Evolutionary conservation across 179 eudicot genomes (phyloP).

Genomic region (Camellia oleifera): DNA sequence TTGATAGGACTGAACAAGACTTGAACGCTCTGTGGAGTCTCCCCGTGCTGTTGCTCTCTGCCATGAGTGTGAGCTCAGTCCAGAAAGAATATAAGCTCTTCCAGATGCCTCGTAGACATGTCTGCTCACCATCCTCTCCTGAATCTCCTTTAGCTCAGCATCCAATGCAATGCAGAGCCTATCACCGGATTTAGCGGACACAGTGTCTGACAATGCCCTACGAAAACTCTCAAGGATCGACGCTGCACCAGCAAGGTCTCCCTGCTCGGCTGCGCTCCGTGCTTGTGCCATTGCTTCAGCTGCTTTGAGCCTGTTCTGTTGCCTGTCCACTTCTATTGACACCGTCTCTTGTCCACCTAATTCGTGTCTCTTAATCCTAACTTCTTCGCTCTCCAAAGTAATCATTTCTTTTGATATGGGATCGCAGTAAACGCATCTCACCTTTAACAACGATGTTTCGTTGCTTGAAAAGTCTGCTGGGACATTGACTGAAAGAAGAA

Average conservation of each 20-base stretch:
- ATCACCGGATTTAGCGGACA: constrained; percentile 51
- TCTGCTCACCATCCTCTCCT: constrained; percentile 65
- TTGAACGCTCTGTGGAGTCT: constrained; percentile 60
- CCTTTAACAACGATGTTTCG: too few relatives aligned
- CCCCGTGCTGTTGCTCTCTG: constrained; percentile 87
- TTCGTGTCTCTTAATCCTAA: constrained; percentile 49
- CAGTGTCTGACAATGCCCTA: background rate
- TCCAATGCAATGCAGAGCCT: constrained; percentile 55
- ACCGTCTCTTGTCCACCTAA: constrained; percentile 2
- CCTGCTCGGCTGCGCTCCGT: constrained; percentile 52
- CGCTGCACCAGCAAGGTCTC: constrained; percentile 52
- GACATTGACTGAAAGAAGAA: too few relatives aligned
- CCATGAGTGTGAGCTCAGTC: constrained; percentile 85
- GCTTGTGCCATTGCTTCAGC: constrained; percentile 35
- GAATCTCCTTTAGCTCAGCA: constrained; percentile 25
- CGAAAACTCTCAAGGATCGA: constrained; percentile 54
- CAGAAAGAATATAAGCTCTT: constrained; percentile 74
- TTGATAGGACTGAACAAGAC: constrained; percentile 63
- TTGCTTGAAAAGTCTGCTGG: too few relatives aligned
- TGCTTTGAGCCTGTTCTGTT: constrained; percentile 34
- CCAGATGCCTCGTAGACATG: constrained; percentile 80
- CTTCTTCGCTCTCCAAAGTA: constrained; percentile 35
- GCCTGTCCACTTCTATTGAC: constrained; percentile 79
- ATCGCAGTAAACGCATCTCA: too few relatives aligned
- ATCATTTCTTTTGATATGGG: constrained; percentile 1